Evolutionary conservation across 208 protist genomes (phyloP).

Genomic region (Phytomonas sp.): DNA sequence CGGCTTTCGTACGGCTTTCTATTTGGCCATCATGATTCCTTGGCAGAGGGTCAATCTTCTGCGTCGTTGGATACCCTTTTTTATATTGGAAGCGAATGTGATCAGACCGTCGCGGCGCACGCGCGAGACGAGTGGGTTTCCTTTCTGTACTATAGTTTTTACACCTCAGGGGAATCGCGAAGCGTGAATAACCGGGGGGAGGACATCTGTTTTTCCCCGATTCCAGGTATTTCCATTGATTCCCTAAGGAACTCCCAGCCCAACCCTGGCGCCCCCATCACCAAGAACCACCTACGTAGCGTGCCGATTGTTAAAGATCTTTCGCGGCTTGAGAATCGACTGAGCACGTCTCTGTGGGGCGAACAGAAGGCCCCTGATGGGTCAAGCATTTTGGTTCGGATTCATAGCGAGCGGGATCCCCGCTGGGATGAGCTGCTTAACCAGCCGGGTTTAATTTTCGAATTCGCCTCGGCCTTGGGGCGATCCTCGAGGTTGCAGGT

Average conservation of each 20-base stretch:
- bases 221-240: constrained; percentile 8
- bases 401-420: not conserved
- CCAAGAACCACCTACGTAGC: not conserved
- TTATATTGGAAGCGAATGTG: not conserved
- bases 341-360: not conserved
- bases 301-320: not conserved
- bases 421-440: constrained; percentile 25
- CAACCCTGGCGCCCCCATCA: not conserved
- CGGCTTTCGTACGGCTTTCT: constrained; percentile 57
- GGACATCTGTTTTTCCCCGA: constrained; percentile 15
- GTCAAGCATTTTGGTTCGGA: not conserved
- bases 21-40: constrained; percentile 12
- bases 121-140: constrained; percentile 6
- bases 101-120: not conserved
- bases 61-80: not conserved
- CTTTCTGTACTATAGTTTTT: constrained; percentile 22
- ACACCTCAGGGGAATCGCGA: constrained; percentile 15
- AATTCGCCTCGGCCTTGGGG: constrained; percentile 15
- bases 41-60: not conserved
- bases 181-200: constrained; percentile 23
- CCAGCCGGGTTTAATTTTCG: constrained; percentile 12
- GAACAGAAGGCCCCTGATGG: not conserved
- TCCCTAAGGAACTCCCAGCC: not conserved
- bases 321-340: not conserved
- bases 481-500: constrained; percentile 9